Evolutionary conservation across 108 stramenopile genomes (phyloP), one percentile per base, ranked within the genome.

Genomic region (Chaetoceros tenuissimus): DNA sequence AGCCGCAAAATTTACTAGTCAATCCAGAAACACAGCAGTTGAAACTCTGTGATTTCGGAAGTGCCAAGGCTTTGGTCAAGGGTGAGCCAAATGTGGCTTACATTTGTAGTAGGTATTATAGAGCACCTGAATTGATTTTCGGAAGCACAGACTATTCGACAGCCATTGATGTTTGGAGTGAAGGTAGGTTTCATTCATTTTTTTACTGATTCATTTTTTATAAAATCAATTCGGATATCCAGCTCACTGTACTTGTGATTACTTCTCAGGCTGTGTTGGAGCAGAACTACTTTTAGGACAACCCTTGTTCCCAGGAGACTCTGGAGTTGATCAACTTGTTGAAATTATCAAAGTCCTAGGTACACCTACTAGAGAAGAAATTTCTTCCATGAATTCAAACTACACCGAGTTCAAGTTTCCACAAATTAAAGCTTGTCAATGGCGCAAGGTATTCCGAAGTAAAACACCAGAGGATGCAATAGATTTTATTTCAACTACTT

Each of bases 401-500:
- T 98, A 98, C 71, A 96, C 92, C 48, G 93, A 98, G 65, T 97
- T 97, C 78, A 97, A 97, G 71, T 99, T 99, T 73, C 98, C 98
- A 24, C 95, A 96, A 70, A 97, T 99, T 75, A 89, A 95, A 74
- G 94, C 95, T 21, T 93, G 94, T 63, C 94, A 94, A 63, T 97
- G 96, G 96, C 78, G 81, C 34, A 91, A 92, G 64, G 82, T 98
- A 3, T 98, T 98, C 60, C 78, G 94, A 25, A 86, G 80, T 22
- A 87, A 83, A 67, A 91, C 94, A 43, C 92, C 94, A 24, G 79
- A 94, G 50, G 85, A 93, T 50, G 96, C 95, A 25, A 87, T 98
- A 72, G 95, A 96, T 49, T 90, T 94, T 56, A 89, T 98, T 34
- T 79, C 77, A 45, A 59, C 68, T 5, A 94, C 94, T 48, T 75